Base-by-base conservation (phyloP, 768 basidiomycete species). In the Boletus bicolor region DNA sequence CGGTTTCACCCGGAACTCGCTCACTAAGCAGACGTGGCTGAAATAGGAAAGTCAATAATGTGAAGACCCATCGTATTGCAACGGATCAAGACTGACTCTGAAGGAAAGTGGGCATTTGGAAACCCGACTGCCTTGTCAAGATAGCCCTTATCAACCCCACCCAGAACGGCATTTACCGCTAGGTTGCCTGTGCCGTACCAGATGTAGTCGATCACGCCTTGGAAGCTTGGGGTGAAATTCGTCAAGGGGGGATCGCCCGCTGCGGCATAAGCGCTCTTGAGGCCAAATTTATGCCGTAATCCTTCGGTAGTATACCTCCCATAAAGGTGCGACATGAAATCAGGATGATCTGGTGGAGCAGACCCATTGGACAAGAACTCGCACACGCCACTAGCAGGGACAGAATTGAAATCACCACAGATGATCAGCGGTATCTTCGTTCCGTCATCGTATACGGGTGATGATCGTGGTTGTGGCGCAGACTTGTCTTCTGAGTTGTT, bases 341-440 rank as follows among this genome's bases (percentile, higher is more conserved):
- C 97, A 10, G 86, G 82, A 64, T 99, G 97, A 55, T 89, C 81
- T 8, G 83, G 76, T 3, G 87, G 74, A 4, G 88, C 75, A 9
- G 72, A 68, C 11, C 97, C 96, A 9, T 77, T 83, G 26, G 87
- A 79, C 50, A 98, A 72, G 77, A 89, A 94, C 64, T 98, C 92
- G 76, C 91, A 97, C 19, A 98, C 91, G 7, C 93, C 93, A 35
- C 91, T 93, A 10, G 77, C 76, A 1, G 92, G 89, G 2, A 86
- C 74, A 47, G 93, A 96, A 77, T 99, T 99, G 77, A 89, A 94
- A 75, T 99, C 97, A n/a, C 94, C 93, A 63, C 89, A 91, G 55
- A 98, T 77, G 70, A 99, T 81, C 57, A 89, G 72, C 9, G 97
- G 96, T 68, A 98, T 97, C 78, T 92, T 91, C 48, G 81, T 79